Percentiles rank a stretch among this genome's conserved stretches.
These are phyloP conservation scores for Fistulinella cinereoalba DNA, from an alignment of 1,284 basidiomycete species.

Conservation along the genomic window DNA sequence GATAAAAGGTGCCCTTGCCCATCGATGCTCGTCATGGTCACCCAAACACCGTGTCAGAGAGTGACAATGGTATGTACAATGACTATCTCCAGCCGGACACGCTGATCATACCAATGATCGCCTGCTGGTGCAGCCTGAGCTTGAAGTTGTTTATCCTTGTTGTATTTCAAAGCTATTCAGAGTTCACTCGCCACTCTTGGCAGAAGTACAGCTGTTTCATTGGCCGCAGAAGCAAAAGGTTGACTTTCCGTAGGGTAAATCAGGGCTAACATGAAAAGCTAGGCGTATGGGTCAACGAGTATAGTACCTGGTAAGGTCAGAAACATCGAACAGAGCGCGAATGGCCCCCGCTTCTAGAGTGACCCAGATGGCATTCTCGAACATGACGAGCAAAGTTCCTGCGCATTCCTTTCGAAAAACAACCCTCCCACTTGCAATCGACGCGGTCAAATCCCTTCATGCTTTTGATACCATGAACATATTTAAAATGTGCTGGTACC, in stretches of 20 bases:
- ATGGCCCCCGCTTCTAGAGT: neutral
- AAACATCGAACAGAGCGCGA: too few relatives aligned
- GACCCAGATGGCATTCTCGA: neutral
- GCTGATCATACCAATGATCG: constrained; percentile 1
- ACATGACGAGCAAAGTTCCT: neutral
- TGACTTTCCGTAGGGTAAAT: too few relatives aligned
- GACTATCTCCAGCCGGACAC: neutral
- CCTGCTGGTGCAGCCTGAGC: neutral
- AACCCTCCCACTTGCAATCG: neutral
- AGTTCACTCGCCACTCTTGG: too few relatives aligned
- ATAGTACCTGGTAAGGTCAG: too few relatives aligned
- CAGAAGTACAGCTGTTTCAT: too few relatives aligned
- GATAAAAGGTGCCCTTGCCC: constrained; percentile 62
- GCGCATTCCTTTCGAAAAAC: neutral
- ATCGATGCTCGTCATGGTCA: constrained; percentile 36
- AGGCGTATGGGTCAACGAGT: too few relatives aligned
- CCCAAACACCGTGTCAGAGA: neutral
- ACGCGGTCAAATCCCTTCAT: neutral
- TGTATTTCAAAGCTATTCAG: constrained; percentile 15
- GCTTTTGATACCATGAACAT: neutral
- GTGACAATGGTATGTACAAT: neutral
- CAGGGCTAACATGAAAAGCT: too few relatives aligned
- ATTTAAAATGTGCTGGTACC: neutral
- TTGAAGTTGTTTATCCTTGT: constrained; percentile 26
- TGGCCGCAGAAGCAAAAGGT: too few relatives aligned